Conservation (phyloP, 2,329 filamentous ascomycete genomes). For the Stenocarpella maydis region DNA sequence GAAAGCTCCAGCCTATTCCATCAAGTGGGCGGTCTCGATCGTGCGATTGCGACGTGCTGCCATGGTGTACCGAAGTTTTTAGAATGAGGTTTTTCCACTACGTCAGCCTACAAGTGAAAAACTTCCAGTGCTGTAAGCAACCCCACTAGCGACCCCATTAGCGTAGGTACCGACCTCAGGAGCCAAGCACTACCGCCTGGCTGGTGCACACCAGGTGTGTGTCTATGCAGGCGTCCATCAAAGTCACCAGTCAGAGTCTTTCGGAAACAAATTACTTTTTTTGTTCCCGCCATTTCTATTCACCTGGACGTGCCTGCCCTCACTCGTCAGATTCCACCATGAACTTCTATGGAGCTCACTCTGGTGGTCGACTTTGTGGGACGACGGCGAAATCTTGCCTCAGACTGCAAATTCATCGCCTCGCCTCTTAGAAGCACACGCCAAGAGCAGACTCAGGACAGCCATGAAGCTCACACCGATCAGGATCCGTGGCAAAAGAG, state of each 20-base stretch:
- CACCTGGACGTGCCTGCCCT: not conserved
- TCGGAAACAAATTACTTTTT: not conserved
- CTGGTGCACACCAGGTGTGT: conserved; percentile 1
- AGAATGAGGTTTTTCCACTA: conserved; percentile 20
- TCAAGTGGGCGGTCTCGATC: conserved; percentile 2
- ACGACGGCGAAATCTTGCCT: not conserved
- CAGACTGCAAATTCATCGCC: not conserved
- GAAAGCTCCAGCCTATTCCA: conserved; percentile 24
- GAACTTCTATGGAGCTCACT: not conserved
- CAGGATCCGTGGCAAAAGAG: conserved; percentile 56
- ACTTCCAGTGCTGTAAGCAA: conserved; percentile 11
- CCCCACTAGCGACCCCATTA: not conserved
- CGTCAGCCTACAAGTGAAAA: conserved; percentile 28
- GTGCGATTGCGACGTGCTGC: not conserved
- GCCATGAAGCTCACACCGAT: conserved; percentile 59
- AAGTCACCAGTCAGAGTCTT: not conserved
- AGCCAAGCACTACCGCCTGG: not conserved
- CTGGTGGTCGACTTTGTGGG: not conserved
- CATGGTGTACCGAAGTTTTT: conserved; percentile 22
- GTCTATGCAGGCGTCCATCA: not conserved
- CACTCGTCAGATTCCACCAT: not conserved
- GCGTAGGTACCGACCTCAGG: not conserved
- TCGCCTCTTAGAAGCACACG: not conserved
- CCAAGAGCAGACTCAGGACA: not conserved
- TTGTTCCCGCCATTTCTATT: not conserved